Evolutionary conservation across 1,284 basidiomycete species (phyloP), one percentile per base, ranked within the genome.

Genomic region (Moesziomyces sp.): DNA sequence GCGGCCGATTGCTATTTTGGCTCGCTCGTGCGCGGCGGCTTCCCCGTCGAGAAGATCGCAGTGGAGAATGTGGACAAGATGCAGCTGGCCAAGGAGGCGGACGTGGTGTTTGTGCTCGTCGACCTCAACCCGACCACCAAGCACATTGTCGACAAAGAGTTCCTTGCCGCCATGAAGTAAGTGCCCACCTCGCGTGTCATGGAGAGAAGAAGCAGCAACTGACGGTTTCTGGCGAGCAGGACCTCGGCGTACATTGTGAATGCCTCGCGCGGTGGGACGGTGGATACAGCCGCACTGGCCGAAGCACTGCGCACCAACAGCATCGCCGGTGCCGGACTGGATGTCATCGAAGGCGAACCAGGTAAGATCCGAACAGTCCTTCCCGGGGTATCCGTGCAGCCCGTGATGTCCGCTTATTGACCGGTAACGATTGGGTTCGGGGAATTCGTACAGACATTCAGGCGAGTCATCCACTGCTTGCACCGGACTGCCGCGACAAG

Each of bases 281-380:
- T 99, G 13, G 93, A 98, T 83, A 83, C 79, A 0, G 89, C 91
- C 44, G 95, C 95, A 10, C 88, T 99, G 10, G 91, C 91, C 1
- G 89, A 88, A 63, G 95, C 94, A 0, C 85, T 98, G 47, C 86
- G 87, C 49, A 88, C 90, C 67, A 88, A 88, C 3, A 89, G 90
- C 88, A 91, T 98, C 45, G 96, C 91, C 87, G 94, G 91, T 23
- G 96, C 96, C 0, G 96, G 93, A 0, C 80, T 99, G 7, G 96
- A 99, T 84, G 96, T 98, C 35, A 89, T 97, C 13, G 93, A 94
- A 73, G 93, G 93, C 33, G 96, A 99, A 84, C 96, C 96, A 0
- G 86, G 72, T 74, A 24, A 65, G 72, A 70, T 5, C 14, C 2
- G 5, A 16, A 38, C 21, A 21, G 21, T 21, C 21, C 21, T 21